Conservation (phyloP, 2,329 filamentous ascomycete genomes). For the Fusarium marasasianum region DNA sequence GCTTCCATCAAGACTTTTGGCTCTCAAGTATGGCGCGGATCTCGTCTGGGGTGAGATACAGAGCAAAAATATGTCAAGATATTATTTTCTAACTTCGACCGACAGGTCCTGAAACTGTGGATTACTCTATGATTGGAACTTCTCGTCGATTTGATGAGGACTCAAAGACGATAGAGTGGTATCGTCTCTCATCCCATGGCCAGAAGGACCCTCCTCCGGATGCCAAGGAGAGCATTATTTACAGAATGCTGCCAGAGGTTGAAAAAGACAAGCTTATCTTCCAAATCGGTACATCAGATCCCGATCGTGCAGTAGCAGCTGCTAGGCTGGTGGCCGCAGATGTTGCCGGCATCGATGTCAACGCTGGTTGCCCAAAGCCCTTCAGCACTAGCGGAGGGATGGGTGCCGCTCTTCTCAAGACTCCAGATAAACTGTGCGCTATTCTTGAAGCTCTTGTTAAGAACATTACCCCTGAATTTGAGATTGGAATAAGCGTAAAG, state of each 20-base stretch:
- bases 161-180: constrained; percentile 86
- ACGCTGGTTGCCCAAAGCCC: constrained; percentile 97
- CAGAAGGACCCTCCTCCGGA: constrained; percentile 65
- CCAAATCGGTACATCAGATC: constrained; percentile 89
- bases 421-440: constrained; percentile 81
- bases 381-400: constrained; percentile 95
- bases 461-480: constrained; percentile 77
- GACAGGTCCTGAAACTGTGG: constrained; percentile 89
- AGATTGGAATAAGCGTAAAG: constrained; percentile 97
- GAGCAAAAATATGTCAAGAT: not conserved
- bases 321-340: constrained; percentile 85
- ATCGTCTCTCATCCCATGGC: constrained; percentile 76
- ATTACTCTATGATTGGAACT: constrained; percentile 89
- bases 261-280: constrained; percentile 84
- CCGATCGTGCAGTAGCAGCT: constrained; percentile 83
- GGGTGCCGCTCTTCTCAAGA: constrained; percentile 89
- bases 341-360: constrained; percentile 94
- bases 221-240: constrained; percentile 76
- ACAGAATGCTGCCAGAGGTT: constrained; percentile 79
- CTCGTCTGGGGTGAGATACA: constrained; percentile 83
- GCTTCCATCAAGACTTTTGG: constrained; percentile 85
- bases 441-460: constrained; percentile 86
- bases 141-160: constrained; percentile 78
- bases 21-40: constrained; percentile 94
- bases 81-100: not conserved